Conservation (phyloP, 176 grass and related monocot genomes). For the Bolboschoenus planiculmis region DNA sequence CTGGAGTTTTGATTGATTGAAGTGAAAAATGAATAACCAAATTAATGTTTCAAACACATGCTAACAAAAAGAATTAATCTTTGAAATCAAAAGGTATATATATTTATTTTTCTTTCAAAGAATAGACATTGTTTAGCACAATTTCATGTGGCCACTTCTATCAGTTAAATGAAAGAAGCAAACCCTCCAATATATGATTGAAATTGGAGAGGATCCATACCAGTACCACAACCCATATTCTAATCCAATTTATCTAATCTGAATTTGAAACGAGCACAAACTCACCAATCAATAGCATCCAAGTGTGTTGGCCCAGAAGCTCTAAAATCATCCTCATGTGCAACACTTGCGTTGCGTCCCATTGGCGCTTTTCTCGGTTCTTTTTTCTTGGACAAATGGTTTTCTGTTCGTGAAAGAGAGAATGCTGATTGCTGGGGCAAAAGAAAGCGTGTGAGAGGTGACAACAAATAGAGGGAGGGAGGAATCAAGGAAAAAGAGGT, state of each 20-base stretch:
- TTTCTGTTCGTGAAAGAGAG: constrained; percentile 2
- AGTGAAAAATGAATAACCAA: background rate
- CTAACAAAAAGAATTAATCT: background rate
- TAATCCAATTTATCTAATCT: background rate
- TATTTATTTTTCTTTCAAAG: background rate
- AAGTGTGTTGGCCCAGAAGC: constrained; percentile 15
- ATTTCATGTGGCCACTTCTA: background rate
- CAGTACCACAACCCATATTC: background rate
- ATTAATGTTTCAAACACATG: background rate
- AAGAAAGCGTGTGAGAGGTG: constrained; percentile 12
- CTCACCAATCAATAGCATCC: constrained; percentile 23
- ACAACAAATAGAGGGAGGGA: background rate
- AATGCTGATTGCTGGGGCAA: background rate
- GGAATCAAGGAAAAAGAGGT: background rate
- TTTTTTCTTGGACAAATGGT: constrained; percentile 6
- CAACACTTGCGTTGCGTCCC: background rate
- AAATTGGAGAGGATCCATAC: background rate
- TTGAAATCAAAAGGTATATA: background rate
- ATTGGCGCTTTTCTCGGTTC: background rate
- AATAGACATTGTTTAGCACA: background rate
- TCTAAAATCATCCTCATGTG: constrained; percentile 11
- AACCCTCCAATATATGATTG: background rate
- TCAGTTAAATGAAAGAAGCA: background rate
- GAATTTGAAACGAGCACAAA: background rate
- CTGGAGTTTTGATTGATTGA: background rate